A percentile compares a stretch with the other conserved stretches of the same genome.
Conservation (phyloP, 805 yeast species). For the Komagataella phaffii region DNA sequence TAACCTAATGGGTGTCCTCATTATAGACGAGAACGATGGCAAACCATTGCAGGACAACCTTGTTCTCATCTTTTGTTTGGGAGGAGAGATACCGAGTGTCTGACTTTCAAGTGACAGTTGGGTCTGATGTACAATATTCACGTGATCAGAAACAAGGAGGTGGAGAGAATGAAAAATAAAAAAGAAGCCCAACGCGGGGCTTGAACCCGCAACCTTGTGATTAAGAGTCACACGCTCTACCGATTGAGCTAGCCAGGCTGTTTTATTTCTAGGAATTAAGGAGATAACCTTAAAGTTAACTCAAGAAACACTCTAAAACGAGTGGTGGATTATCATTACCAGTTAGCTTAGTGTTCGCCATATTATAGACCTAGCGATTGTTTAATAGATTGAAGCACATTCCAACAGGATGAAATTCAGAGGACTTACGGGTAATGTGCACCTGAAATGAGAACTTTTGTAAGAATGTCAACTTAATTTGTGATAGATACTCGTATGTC, state of each 20-base stretch:
- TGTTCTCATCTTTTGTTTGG: constrained; percentile 34
- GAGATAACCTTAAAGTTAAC: no score
- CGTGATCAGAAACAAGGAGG: background rate
- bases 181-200: constrained; percentile 7
- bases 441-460: no score
- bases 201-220: constrained; percentile 10
- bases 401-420: no score
- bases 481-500: no score
- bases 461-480: no score
- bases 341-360: no score
- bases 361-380: no score
- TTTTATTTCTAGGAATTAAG: background rate
- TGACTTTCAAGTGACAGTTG: background rate
- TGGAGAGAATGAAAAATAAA: constrained; percentile 1
- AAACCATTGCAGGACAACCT: constrained; percentile 39
- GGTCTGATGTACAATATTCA: background rate
- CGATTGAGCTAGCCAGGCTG: constrained; percentile 8
- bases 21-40: constrained; percentile 3
- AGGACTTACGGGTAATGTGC: no score
- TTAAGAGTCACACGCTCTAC: constrained; percentile 10
- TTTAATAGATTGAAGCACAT: no score
- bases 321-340: no score
- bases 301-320: no score
- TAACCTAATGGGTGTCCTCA: background rate
- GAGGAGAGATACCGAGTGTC: background rate